phyloP scores from a whole-genome alignment of 2,329 filamentous ascomycete species.

The Fusarium coicis region DNA sequence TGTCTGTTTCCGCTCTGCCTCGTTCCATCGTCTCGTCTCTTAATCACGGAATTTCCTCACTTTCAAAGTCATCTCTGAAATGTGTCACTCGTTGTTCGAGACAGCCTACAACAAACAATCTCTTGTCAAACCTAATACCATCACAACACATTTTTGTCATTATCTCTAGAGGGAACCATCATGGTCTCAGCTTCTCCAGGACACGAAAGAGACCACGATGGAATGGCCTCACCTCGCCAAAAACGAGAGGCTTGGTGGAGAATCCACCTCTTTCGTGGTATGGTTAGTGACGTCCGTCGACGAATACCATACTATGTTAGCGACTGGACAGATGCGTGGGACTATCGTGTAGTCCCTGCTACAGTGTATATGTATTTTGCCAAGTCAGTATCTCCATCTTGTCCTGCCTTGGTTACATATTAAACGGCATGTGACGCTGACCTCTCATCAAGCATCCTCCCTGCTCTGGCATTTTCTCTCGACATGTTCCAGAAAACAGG shows the following conservation, averaged over 20 bases:
- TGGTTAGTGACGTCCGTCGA: slow-evolving; percentile 80
- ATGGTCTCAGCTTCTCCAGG: slow-evolving; percentile 27
- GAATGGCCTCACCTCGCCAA: slow-evolving; percentile 1
- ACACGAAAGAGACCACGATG: slow-evolving; percentile 4
- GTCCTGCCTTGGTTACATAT: background rate
- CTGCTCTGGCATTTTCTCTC: slow-evolving; percentile 87
- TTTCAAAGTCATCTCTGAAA: background rate
- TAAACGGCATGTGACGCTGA: slow-evolving; percentile 13
- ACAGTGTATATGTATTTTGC: slow-evolving; percentile 97
- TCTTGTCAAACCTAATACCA: background rate
- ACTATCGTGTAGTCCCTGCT: slow-evolving; percentile 87
- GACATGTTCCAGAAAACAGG: slow-evolving; percentile 93
- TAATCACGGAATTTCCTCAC: background rate
- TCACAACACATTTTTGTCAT: background rate
- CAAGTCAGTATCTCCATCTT: slow-evolving; percentile 67
- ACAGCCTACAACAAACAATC: background rate
- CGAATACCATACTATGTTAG: slow-evolving; percentile 81
- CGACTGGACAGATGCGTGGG: slow-evolving; percentile 89
- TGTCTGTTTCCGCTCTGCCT: background rate
- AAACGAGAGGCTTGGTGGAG: slow-evolving; percentile 72
- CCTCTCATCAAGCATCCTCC: slow-evolving; percentile 72
- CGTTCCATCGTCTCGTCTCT: background rate
- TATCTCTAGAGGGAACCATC: background rate
- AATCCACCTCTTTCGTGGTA: slow-evolving; percentile 79
- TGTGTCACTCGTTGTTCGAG: slow-evolving; percentile 1